Base-by-base conservation (phyloP, 2,329 filamentous ascomycete species). In the Fusarium tupiense region DNA sequence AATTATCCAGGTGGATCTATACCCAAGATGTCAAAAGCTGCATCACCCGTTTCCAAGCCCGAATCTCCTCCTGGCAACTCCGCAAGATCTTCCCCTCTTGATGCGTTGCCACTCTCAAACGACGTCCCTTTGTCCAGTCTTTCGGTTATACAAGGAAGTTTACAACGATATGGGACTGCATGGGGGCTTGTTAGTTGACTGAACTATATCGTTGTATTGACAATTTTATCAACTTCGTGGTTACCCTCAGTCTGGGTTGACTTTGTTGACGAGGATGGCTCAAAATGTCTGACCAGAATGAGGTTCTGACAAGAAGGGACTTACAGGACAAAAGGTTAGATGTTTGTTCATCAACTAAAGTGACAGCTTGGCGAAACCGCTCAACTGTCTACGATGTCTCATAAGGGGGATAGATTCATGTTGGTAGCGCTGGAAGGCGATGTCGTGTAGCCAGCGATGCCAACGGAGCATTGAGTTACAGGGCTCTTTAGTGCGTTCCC, bases 151-250 rank as follows among this genome's bases (percentile, higher is more conserved):
- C 11, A 26, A 4, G 5, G n/a, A 17, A 13, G 7, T 46, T 26
- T 7, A 44, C 11, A 5, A 8, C 7, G 11, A 13, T 26, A 9
- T n/a, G 5, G 8, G 24, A 20, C 11, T 26, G 3, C 17, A 6
- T 19, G 7, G 5, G 11, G 5, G 43, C n/a, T 13, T 24, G 0
- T 5, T 5, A 1, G 16, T 17, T 24, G 16, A 26, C 10, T 44
- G 6, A 2, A 19, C 0, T 44, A 0, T 12, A 13, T 44, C 0
- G 11, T 1, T 7, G 11, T 6, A 24, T 19, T 24, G n/a, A 19
- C 1, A 3, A 1, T 16, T 14, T 2, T 43, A 16, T 43, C 1
- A 14, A n/a, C 22, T 16, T 6, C 6, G 40, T 43, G 6, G 40
- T 43, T n/a, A 1, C 40, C 16, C 1, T 5, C 40, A n/a, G 22